Conservation (phyloP, 2,329 filamentous ascomycete species). For the Cladophialophora chaetospira region DNA sequence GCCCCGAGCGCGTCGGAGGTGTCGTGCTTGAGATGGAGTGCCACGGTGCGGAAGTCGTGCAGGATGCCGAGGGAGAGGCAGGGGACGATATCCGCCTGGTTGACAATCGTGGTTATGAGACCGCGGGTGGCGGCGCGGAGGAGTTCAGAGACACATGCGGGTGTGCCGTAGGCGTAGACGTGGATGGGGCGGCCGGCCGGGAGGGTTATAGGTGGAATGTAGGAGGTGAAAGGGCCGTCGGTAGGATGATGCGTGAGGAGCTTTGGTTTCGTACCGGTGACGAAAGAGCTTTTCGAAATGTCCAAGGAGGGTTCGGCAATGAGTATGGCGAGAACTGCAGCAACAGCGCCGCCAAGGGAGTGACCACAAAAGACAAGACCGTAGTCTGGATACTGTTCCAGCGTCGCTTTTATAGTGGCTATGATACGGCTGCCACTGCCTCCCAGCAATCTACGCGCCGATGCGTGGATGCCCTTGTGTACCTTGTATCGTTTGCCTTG, state of each 20-base stretch:
- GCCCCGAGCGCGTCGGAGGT: constrained; percentile 67
- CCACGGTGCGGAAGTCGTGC: constrained; percentile 72
- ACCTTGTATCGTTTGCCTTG: constrained; percentile 67
- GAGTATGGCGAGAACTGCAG: constrained; percentile 70
- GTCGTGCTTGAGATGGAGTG: constrained; percentile 72
- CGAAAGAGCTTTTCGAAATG: constrained; percentile 57
- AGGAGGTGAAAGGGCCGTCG: constrained; percentile 35
- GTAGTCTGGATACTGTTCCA: constrained; percentile 69
- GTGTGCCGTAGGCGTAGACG: constrained; percentile 77
- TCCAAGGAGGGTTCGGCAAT: constrained; percentile 59
- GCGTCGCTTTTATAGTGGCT: constrained; percentile 64
- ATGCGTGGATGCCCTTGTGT: constrained; percentile 74
- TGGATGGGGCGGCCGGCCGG: constrained; percentile 72
- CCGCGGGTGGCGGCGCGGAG: constrained; percentile 71
- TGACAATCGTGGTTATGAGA: constrained; percentile 72
- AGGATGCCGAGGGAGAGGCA: constrained; percentile 72
- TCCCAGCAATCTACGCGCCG: constrained; percentile 63
- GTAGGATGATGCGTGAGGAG: constrained; percentile 34
- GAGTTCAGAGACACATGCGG: constrained; percentile 70
- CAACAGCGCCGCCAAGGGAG: constrained; percentile 69
- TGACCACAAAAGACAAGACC: constrained; percentile 70
- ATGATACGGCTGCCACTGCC: constrained; percentile 69
- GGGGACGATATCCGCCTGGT: constrained; percentile 73
- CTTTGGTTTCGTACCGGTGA: constrained; percentile 59
- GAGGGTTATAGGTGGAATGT: constrained; percentile 50